phyloP scores from a whole-genome alignment of 129 eudicot genomes.

The Flaveria trinervia region DNA sequence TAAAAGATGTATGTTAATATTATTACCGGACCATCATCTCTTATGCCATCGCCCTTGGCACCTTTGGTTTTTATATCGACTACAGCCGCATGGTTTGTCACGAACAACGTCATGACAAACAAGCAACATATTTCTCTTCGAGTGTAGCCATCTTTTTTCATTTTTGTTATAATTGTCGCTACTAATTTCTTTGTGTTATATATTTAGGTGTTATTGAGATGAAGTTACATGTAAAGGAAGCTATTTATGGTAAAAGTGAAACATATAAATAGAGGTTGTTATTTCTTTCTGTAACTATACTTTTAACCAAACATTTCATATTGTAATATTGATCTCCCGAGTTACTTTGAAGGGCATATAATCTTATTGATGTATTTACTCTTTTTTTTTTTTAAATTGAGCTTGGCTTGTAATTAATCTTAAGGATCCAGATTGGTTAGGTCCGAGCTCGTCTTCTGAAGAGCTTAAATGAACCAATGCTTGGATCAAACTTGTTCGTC shows the following conservation, averaged over 20 bases:
- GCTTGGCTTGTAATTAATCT: too few species aligned
- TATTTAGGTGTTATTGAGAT: background rate
- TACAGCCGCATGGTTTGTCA: slow-evolving; percentile 20
- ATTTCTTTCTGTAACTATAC: background rate
- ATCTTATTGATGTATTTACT: too few species aligned
- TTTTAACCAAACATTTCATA: background rate
- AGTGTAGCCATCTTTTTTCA: slow-evolving; percentile 3
- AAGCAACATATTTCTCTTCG: slow-evolving; percentile 14
- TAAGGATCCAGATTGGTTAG: too few species aligned
- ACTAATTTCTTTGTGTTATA: background rate
- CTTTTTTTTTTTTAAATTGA: too few species aligned
- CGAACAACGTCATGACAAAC: slow-evolving; percentile 7
- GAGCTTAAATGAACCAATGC: too few species aligned
- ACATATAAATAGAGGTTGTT: background rate
- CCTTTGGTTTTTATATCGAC: slow-evolving; percentile 40
- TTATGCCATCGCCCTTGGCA: slow-evolving; percentile 47
- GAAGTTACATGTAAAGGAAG: background rate
- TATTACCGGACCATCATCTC: slow-evolving; percentile 42
- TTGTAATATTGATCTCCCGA: too few species aligned
- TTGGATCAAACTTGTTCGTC: too few species aligned
- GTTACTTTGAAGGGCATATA: too few species aligned
- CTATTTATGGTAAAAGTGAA: slow-evolving; percentile 7
- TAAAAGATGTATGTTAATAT: background rate
- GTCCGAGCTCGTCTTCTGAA: too few species aligned
- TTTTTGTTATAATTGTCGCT: background rate